Percentiles rank a stretch among this genome's conserved stretches.
Evolutionary conservation across 306 rosid genomes (phyloP).

Genomic region (Castanea crenata): DNA sequence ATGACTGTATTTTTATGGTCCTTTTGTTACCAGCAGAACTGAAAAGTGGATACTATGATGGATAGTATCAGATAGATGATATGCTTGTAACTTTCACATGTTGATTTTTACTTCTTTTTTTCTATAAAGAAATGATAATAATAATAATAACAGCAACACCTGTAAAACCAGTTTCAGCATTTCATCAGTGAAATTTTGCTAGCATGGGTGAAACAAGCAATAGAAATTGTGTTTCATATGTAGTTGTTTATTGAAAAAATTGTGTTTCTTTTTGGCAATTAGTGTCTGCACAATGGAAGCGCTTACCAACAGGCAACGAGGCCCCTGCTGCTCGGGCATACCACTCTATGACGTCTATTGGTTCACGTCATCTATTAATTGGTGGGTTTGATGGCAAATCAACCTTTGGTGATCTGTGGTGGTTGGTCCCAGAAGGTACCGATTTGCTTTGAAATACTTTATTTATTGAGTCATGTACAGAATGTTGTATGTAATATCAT

Average conservation of each 20-base stretch:
- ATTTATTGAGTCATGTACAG: constrained; percentile 3
- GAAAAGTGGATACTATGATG: too few species aligned
- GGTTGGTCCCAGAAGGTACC: constrained; percentile 95
- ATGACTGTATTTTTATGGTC: too few species aligned
- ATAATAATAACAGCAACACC: neutral
- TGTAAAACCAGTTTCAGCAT: neutral
- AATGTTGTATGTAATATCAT: neutral
- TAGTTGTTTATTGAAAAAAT: constrained; percentile 4
- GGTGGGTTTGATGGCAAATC: constrained; percentile 98
- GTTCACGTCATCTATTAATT: constrained; percentile 70
- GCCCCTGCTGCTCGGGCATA: constrained; percentile 97
- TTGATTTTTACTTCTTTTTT: neutral
- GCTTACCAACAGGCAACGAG: constrained; percentile 74
- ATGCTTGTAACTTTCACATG: neutral
- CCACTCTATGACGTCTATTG: constrained; percentile 77
- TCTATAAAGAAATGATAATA: neutral
- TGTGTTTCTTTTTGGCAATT: constrained; percentile 13
- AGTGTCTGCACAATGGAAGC: constrained; percentile 98
- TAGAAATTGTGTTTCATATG: constrained; percentile 9
- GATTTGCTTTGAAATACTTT: constrained; percentile 15
- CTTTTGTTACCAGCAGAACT: too few species aligned
- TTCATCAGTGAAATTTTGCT: neutral
- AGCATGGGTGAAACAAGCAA: neutral
- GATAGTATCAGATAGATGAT: neutral
- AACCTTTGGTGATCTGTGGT: constrained; percentile 90